These are phyloP conservation scores for Kernera saxatilis DNA, from an alignment of 345 rosid genomes.

Conservation along the genomic window DNA sequence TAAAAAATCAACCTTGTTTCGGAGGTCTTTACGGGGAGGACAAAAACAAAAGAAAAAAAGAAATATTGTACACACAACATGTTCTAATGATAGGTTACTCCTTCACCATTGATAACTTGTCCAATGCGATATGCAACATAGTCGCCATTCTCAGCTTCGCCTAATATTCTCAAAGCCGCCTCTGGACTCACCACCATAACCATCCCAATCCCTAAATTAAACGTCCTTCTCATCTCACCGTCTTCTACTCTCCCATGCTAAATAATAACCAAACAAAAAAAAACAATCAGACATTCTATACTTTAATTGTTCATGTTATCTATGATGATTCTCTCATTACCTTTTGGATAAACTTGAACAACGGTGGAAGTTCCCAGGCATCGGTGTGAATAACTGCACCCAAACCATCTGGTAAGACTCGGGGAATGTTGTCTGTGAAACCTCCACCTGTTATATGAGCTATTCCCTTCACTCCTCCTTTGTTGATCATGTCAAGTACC, in stretches of 20 bases:
- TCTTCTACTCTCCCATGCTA: conserved; percentile 66
- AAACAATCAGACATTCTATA: not conserved
- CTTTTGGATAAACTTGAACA: too few species aligned
- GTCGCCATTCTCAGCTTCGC: conserved; percentile 23
- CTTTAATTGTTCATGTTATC: not conserved
- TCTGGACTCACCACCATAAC: conserved; percentile 53
- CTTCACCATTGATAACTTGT: conserved; percentile 51
- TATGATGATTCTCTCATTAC: conserved; percentile 20
- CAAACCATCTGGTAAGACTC: conserved; percentile 66
- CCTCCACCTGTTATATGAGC: conserved; percentile 94
- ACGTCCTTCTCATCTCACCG: conserved; percentile 67
- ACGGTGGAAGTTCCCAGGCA: too few species aligned
- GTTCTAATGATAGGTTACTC: conserved; percentile 44
- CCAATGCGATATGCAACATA: conserved; percentile 51
- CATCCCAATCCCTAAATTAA: conserved; percentile 87
- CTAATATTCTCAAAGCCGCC: conserved; percentile 45
- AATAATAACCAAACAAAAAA: not conserved
- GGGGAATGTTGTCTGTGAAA: conserved; percentile 77
- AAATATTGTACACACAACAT: not conserved
- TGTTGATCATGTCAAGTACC: conserved; percentile 67
- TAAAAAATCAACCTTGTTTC: too few species aligned
- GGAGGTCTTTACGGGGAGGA: too few species aligned
- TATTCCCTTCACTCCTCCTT: conserved; percentile 82
- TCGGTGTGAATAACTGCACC: too few species aligned
- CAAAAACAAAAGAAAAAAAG: too few species aligned